Conservation (phyloP, 148 eudicot species). For the Vaccinium macrocarpon region DNA sequence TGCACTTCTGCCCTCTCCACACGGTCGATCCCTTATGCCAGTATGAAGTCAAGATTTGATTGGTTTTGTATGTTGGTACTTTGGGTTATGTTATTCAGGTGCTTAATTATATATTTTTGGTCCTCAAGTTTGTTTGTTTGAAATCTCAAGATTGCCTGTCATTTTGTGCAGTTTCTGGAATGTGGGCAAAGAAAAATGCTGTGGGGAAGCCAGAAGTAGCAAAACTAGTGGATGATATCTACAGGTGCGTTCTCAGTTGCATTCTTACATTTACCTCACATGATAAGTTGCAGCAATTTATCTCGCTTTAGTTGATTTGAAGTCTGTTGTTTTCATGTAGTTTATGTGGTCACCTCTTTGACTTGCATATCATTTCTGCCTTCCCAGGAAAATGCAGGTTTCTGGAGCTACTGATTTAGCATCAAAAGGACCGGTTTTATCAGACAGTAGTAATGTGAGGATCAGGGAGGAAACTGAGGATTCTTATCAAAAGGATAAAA, state of each 20-base stretch:
- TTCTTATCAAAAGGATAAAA: constrained; percentile 57
- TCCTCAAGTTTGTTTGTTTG: neutral
- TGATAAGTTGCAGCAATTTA: neutral
- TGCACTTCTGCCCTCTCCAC: neutral
- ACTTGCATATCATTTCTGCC: constrained; percentile 12
- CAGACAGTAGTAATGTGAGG: constrained; percentile 59
- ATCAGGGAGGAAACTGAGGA: constrained; percentile 80
- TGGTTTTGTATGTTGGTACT: neutral
- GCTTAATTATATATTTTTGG: neutral
- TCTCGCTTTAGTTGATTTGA: neutral
- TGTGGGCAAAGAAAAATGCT: constrained; percentile 74
- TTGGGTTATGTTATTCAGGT: neutral
- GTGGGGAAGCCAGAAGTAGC: constrained; percentile 79
- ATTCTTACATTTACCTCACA: neutral
- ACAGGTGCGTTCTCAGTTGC: constrained; percentile 50
- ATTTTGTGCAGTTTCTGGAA: constrained; percentile 57
- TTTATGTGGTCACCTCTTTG: neutral
- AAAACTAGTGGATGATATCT: constrained; percentile 79
- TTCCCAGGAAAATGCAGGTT: constrained; percentile 81
- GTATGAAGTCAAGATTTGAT: neutral
- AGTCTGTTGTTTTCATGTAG: neutral
- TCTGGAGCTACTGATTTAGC: constrained; percentile 88
- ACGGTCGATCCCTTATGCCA: neutral
- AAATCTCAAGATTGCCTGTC: constrained; percentile 1
- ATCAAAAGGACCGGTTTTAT: constrained; percentile 53